Percentiles rank a stretch among this genome's conserved stretches.
phyloP scores from a whole-genome alignment of 768 basidiomycete species.

The Suillus plorans region DNA sequence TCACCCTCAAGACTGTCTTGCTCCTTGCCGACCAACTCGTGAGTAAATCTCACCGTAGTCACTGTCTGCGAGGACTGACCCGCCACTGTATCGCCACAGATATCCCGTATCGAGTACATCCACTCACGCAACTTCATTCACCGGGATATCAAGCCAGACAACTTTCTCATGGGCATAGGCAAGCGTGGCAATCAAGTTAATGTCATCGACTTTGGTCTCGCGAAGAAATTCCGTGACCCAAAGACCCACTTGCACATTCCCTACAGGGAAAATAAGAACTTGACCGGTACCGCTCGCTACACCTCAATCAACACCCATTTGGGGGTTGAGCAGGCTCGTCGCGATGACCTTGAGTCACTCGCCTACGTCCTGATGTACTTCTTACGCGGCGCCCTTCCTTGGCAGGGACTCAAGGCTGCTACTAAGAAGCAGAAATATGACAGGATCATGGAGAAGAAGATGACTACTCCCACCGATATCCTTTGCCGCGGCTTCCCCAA shows the following conservation, averaged over 20 bases:
- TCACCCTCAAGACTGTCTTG: constrained; percentile 94
- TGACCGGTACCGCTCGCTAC: constrained; percentile 98
- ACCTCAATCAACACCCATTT: constrained; percentile 99
- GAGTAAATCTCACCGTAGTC: constrained; percentile 30
- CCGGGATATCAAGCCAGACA: constrained; percentile 99
- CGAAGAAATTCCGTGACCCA: constrained; percentile 99
- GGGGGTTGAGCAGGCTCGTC: constrained; percentile 96
- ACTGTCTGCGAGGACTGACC: constrained; percentile 43
- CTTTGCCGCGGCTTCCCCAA: constrained; percentile 99
- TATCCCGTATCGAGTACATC: constrained; percentile 98
- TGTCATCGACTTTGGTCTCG: constrained; percentile 96
- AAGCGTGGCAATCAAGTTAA: constrained; percentile 99
- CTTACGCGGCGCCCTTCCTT: constrained; percentile 95
- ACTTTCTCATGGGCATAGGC: constrained; percentile 99
- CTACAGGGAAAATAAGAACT: constrained; percentile 99
- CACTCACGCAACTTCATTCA: constrained; percentile 99
- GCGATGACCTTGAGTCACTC: constrained; percentile 97
- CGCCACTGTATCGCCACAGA: constrained; percentile 47
- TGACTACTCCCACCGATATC: constrained; percentile 96
- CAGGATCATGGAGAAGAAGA: constrained; percentile 99
- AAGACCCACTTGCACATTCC: constrained; percentile 99
- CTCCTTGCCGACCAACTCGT: constrained; percentile 96
- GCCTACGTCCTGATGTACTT: constrained; percentile 99
- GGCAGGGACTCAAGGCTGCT: constrained; percentile 99
- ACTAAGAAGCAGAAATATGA: constrained; percentile 99